Conservation (phyloP, 768 basidiomycete genomes). For the Neoboletus magnificus region DNA sequence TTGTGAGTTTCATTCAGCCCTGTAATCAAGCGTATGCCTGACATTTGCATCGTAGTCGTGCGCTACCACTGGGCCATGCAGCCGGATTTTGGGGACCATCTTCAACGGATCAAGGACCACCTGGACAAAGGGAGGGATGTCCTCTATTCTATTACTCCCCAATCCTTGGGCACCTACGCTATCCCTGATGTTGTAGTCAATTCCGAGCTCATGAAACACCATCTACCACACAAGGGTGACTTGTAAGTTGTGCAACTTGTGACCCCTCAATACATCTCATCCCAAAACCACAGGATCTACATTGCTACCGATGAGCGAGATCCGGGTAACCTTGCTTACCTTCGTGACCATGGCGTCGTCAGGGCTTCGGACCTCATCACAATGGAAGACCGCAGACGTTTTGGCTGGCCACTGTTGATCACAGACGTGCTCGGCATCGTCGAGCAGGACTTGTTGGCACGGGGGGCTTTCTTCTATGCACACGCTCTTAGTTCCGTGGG, state of each 20-base stretch:
- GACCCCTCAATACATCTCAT: constrained; percentile 2
- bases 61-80: constrained; percentile 37
- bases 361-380: constrained; percentile 42
- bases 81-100: constrained; percentile 33
- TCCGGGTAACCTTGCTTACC: constrained; percentile 31
- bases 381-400: constrained; percentile 38
- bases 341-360: constrained; percentile 36
- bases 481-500: constrained; percentile 42
- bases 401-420: constrained; percentile 43
- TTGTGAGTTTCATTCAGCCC: constrained; percentile 26
- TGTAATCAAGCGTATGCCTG: neutral
- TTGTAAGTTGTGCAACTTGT: constrained; percentile 11
- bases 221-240: constrained; percentile 20
- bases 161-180: constrained; percentile 19
- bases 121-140: constrained; percentile 20
- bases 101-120: constrained; percentile 32
- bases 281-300: constrained; percentile 25
- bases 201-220: constrained; percentile 11
- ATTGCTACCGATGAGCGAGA: constrained; percentile 43
- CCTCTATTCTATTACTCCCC: constrained; percentile 16
- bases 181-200: constrained; percentile 22
- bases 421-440: constrained; percentile 43
- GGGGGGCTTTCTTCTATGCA: constrained; percentile 40
- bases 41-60: constrained; percentile 22
- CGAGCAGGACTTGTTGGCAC: constrained; percentile 41